Percentiles rank a stretch among this genome's conserved stretches.
Evolutionary conservation across 805 yeast genomes (phyloP).

Genomic region (Kluyveromyces wickerhamii): DNA sequence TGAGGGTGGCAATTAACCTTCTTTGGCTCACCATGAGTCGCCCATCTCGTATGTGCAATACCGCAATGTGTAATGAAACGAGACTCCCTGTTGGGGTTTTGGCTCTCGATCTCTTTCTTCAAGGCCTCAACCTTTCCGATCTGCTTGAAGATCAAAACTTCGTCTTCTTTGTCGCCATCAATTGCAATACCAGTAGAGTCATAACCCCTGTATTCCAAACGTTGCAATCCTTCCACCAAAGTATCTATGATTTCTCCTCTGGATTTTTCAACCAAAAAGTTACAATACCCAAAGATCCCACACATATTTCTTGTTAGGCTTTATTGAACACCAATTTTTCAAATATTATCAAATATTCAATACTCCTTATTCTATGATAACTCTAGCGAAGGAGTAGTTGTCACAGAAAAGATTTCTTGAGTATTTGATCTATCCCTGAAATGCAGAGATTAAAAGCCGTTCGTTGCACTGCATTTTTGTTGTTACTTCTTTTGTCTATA

Average conservation of each 20-base stretch:
- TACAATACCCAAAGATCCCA: slow-evolving; percentile 98
- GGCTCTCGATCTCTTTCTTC: slow-evolving; percentile 50
- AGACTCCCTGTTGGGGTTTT: slow-evolving; percentile 48
- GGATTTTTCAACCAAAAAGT: slow-evolving; percentile 83
- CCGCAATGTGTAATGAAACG: slow-evolving; percentile 83
- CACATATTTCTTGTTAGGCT: slow-evolving; percentile 49
- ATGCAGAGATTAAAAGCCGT: too few species aligned
- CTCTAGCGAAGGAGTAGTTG: too few species aligned
- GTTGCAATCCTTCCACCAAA: slow-evolving; percentile 75
- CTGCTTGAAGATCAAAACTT: slow-evolving; percentile 68
- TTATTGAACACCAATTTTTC: too few species aligned
- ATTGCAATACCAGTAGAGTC: slow-evolving; percentile 96
- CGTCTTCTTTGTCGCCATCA: slow-evolving; percentile 75
- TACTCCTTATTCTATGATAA: too few species aligned
- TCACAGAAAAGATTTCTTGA: too few species aligned
- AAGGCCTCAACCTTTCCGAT: slow-evolving; percentile 88
- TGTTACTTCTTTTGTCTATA: neutral
- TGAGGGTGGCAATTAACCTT: slow-evolving; percentile 92
- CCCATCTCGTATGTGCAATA: slow-evolving; percentile 99
- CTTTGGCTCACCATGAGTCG: slow-evolving; percentile 95
- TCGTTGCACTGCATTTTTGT: too few species aligned
- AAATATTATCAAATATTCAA: too few species aligned
- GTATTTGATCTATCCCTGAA: too few species aligned
- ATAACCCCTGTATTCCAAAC: slow-evolving; percentile 95
- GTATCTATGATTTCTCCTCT: slow-evolving; percentile 91